Percentiles rank a stretch among this genome's conserved stretches.
These are phyloP conservation scores for Neurospora sp. DNA, from an alignment of 495 filamentous ascomycete genomes.

Conservation along the genomic window DNA sequence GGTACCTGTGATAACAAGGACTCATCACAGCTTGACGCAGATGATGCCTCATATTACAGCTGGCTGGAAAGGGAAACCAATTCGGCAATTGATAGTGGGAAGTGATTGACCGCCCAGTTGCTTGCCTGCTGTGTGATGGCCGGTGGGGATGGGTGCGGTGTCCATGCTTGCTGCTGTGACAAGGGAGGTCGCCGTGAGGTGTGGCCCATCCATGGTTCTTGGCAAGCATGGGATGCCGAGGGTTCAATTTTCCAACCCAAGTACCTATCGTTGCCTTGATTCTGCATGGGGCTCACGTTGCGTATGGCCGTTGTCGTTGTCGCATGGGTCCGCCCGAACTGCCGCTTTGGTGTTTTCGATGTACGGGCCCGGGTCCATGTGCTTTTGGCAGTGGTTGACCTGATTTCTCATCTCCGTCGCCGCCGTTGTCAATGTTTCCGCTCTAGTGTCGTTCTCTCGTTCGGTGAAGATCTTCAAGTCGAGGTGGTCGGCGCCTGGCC, in stretches of 20 bases:
- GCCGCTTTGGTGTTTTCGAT: neutral
- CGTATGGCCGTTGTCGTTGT: neutral
- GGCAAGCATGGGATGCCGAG: neutral
- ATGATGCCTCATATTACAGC: neutral
- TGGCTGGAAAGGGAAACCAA: neutral
- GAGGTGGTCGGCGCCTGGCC: neutral
- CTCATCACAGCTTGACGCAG: neutral
- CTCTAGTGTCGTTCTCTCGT: neutral
- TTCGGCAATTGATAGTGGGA: neutral
- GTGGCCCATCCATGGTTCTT: neutral
- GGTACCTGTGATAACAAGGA: neutral
- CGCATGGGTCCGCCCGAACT: neutral
- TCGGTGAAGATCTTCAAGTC: neutral
- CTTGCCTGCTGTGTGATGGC: neutral
- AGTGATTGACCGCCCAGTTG: neutral
- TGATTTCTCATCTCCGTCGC: neutral
- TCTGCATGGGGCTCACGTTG: neutral
- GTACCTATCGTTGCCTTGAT: neutral
- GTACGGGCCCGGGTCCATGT: neutral
- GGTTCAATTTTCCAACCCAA: neutral
- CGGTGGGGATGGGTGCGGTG: neutral
- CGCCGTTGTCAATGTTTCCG: neutral
- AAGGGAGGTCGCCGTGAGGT: neutral
- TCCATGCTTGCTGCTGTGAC: neutral
- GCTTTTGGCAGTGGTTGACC: neutral